Base-by-base conservation (phyloP, 768 basidiomycete species). In the Sutorius australiensis region DNA sequence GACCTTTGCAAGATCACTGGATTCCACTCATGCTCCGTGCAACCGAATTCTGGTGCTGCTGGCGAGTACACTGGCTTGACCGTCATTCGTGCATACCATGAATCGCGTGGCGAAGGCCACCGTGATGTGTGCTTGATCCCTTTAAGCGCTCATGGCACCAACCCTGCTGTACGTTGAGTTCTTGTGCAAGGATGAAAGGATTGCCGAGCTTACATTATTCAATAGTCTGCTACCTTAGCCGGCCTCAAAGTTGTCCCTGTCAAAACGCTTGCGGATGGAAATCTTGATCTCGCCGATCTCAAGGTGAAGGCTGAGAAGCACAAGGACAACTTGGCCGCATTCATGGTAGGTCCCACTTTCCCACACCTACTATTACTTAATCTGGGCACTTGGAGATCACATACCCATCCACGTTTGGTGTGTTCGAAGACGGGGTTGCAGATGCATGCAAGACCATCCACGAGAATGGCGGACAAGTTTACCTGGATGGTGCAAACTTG, bases 21-120 rank as follows among this genome's bases (percentile, higher is more conserved):
- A n/a, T 97, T 98, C 75, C 81, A 92, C 59, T 84, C 93, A 17
- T 92, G 93, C 55, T 95, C 92, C 1, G 80, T 99, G n/a, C 97
- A 99, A 68, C 97, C 97, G 33, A 99, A 99, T 72, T 98, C 97
- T 13, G 97, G 97, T 40, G 97, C 97, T 16, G 92, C 94, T 55
- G 97, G 97, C 27, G 97, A 99, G 73, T 99, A 95, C 63, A 82
- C 97, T 31, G 97, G 97, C n/a, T 80, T 99, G 19, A 86, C 82
- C 47, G 87, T 98, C 55, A 98, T 99, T 64, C 83, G 87, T 44
- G 95, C 95, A 10, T 99, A 94, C 71, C 93, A 98, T 64, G 87
- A 89, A 66, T 89, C 92, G 48, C 84, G 86, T 19, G 89, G 89
- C 31, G 86, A 98, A 62, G 79, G 76, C 1, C 83, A 95, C 59